Conservation (phyloP, 2,329 filamentous ascomycete species). For the Fusarium sublunatum region DNA sequence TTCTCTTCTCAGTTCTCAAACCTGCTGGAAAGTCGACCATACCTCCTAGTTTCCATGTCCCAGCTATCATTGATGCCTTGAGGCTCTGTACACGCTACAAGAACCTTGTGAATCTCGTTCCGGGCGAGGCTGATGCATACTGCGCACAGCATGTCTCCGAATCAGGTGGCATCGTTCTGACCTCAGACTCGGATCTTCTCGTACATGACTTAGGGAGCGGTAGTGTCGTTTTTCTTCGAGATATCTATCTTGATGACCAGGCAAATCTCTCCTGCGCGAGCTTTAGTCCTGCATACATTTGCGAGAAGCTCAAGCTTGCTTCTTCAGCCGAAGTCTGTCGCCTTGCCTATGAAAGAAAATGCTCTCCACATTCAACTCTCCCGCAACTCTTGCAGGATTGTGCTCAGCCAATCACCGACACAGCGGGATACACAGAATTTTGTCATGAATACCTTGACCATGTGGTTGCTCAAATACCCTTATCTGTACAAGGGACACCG, state of each 20-base stretch:
- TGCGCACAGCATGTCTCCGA: conserved; percentile 75
- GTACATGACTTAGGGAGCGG: conserved; percentile 77
- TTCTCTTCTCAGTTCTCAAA: conserved; percentile 44
- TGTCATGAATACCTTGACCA: conserved; percentile 49
- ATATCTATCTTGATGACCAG: conserved; percentile 60
- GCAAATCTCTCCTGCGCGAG: conserved; percentile 41
- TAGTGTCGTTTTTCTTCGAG: conserved; percentile 74
- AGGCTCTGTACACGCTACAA: conserved; percentile 56
- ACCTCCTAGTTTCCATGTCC: conserved; percentile 78
- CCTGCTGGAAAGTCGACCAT: conserved; percentile 51
- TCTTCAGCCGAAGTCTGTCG: conserved; percentile 45
- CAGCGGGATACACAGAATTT: conserved; percentile 46
- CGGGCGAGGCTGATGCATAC: conserved; percentile 86
- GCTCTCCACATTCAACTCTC: conserved; percentile 45
- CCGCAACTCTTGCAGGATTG: conserved; percentile 48
- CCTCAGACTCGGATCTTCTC: conserved; percentile 88
- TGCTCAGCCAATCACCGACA: conserved; percentile 32
- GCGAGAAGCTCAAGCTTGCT: conserved; percentile 56
- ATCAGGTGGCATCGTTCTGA: conserved; percentile 70
- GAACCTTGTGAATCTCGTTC: conserved; percentile 68
- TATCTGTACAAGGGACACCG: conserved; percentile 7
- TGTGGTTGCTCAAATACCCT: conserved; percentile 37
- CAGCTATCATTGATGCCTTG: conserved; percentile 79
- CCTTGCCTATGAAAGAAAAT: conserved; percentile 52
- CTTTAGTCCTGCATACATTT: conserved; percentile 54